phyloP scores from a whole-genome alignment of 306 rosid genomes.

The Alnus glutinosa region DNA sequence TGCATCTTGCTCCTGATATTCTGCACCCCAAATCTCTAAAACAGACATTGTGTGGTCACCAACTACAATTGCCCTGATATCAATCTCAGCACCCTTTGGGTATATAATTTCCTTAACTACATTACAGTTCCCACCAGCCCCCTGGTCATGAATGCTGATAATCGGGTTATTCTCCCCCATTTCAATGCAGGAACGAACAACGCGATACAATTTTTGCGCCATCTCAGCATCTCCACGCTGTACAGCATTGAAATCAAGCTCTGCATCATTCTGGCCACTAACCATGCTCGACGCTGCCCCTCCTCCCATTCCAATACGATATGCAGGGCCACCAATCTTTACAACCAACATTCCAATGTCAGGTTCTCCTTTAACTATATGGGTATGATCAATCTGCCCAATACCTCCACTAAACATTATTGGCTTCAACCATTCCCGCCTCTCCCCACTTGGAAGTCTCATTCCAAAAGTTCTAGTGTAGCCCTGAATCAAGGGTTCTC shows the following conservation, averaged over 20 bases:
- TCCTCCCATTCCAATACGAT: slow-evolving; percentile 96
- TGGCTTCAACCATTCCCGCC: slow-evolving; percentile 97
- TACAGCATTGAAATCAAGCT: slow-evolving; percentile 93
- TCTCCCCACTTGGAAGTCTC: slow-evolving; percentile 91
- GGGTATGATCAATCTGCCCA: slow-evolving; percentile 83
- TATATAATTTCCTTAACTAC: slow-evolving; percentile 89
- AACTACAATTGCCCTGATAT: slow-evolving; percentile 68
- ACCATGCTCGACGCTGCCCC: slow-evolving; percentile 99
- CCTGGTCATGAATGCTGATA: slow-evolving; percentile 90
- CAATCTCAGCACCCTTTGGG: slow-evolving; percentile 80
- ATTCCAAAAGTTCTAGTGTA: slow-evolving; percentile 91
- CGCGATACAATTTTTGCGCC: slow-evolving; percentile 90
- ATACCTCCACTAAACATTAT: slow-evolving; percentile 95
- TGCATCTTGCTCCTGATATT: slow-evolving; percentile 93
- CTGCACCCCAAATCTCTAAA: slow-evolving; percentile 97
- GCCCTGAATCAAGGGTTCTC: slow-evolving; percentile 98
- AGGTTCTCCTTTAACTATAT: slow-evolving; percentile 82
- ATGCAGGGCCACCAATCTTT: slow-evolving; percentile 96
- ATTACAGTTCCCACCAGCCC: slow-evolving; percentile 94
- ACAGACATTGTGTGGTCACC: slow-evolving; percentile 94
- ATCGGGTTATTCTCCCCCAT: slow-evolving; percentile 89
- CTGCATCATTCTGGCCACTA: slow-evolving; percentile 92
- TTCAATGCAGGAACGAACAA: slow-evolving; percentile 91
- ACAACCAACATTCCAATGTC: slow-evolving; percentile 87
- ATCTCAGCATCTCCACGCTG: slow-evolving; percentile 99